Evolutionary conservation across 1,284 basidiomycete genomes (phyloP).

Genomic region (Tilletiopsis washingtonensis): DNA sequence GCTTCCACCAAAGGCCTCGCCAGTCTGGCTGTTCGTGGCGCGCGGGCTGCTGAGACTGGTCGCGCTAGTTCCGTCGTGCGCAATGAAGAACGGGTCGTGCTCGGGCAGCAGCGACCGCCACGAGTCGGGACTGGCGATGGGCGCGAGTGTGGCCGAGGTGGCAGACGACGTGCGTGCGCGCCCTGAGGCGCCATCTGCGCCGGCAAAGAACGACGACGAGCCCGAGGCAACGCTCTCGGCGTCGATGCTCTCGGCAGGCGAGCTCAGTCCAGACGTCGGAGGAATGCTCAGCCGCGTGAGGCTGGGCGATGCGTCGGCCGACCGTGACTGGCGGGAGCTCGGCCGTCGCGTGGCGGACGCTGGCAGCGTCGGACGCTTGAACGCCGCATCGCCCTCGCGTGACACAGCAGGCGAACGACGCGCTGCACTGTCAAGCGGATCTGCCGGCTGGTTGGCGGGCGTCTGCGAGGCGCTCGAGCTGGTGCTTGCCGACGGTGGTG

Average conservation of each 20-base stretch:
- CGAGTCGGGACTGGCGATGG: constrained; percentile 25
- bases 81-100: constrained; percentile 25
- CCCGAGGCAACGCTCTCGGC: not conserved
- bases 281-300: not conserved
- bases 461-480: not conserved
- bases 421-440: not conserved
- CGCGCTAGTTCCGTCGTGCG: not conserved
- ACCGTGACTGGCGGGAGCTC: not conserved
- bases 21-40: too few relatives aligned
- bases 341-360: not conserved
- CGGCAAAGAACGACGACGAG: not conserved
- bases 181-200: not conserved
- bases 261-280: not conserved
- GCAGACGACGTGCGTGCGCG: constrained; percentile 4
- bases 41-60: too few relatives aligned
- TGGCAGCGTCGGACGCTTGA: not conserved
- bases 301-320: too few relatives aligned
- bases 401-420: not conserved
- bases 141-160: constrained; percentile 3
- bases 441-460: not conserved
- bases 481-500: not conserved
- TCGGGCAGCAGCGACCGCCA: constrained; percentile 30
- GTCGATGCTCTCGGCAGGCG: not conserved
- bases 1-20: not conserved
- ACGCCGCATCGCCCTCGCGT: too few relatives aligned